These are phyloP conservation scores for Fusarium pseudonygamai DNA, from an alignment of 2,329 filamentous ascomycete genomes.

Conservation along the genomic window DNA sequence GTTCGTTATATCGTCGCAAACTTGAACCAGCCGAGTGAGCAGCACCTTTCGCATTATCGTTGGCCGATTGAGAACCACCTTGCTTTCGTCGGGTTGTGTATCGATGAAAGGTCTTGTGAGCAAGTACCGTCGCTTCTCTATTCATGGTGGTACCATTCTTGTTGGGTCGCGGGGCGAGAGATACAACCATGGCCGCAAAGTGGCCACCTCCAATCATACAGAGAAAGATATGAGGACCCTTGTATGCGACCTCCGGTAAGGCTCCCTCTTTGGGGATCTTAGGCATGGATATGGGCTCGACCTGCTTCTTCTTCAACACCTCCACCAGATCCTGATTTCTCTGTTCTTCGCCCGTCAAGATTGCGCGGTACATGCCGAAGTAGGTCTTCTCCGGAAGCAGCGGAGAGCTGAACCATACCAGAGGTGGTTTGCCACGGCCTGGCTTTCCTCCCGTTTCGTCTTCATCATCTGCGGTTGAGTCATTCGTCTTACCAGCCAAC, in stretches of 20 bases:
- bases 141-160: conserved; percentile 78
- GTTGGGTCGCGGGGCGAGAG: conserved; percentile 80
- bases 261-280: conserved; percentile 68
- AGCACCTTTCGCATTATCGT: conserved; percentile 91
- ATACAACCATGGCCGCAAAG: conserved; percentile 96
- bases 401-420: conserved; percentile 87
- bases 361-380: conserved; percentile 84
- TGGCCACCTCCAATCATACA: conserved; percentile 99
- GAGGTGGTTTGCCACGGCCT: conserved; percentile 72
- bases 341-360: conserved; percentile 79
- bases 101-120: conserved; percentile 97
- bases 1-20: conserved; percentile 92
- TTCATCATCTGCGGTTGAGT: conserved; percentile 58
- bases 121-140: conserved; percentile 85
- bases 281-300: conserved; percentile 67
- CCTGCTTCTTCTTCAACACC: conserved; percentile 78
- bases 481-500: conserved; percentile 63
- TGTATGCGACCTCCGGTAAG: conserved; percentile 64
- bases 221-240: conserved; percentile 88
- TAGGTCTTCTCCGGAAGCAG: conserved; percentile 79
- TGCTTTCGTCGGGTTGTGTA: conserved; percentile 97
- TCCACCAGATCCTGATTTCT: conserved; percentile 70
- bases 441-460: conserved; percentile 56
- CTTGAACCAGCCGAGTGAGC: conserved; percentile 94
- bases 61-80: conserved; percentile 93